A percentile compares a stretch with the other conserved stretches of the same genome.
phyloP scores from a whole-genome alignment of 345 rosid species.

The Excoecaria cochinchinensis region DNA sequence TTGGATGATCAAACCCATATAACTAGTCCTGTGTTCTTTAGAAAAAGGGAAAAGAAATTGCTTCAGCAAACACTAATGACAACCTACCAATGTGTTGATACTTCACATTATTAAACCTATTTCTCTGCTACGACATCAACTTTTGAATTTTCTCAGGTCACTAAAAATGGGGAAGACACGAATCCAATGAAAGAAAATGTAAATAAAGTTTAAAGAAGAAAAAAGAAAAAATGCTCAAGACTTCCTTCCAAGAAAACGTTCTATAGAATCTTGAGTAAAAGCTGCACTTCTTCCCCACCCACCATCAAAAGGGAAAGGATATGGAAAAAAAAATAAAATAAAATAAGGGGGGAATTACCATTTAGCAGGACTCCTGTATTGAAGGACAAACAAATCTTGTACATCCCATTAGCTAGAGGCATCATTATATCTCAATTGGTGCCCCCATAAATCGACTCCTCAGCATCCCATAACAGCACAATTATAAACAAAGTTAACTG shows the following conservation, averaged over 20 bases:
- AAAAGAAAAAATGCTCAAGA: conserved; percentile 33
- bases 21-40: conserved; percentile 32
- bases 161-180: conserved; percentile 47
- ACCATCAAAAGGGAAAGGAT: conserved; percentile 39
- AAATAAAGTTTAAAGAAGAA: conserved; percentile 21
- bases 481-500: conserved; percentile 86
- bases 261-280: conserved; percentile 57
- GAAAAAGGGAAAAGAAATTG: conserved; percentile 9
- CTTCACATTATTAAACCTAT: conserved; percentile 52
- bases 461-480: conserved; percentile 98
- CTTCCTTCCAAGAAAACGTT: conserved; percentile 41
- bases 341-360: conserved; percentile 49
- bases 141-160: conserved; percentile 39
- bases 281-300: conserved; percentile 45
- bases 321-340: conserved; percentile 28
- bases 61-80: conserved; percentile 41
- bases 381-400: conserved; percentile 42
- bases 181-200: conserved; percentile 41
- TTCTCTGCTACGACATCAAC: conserved; percentile 48
- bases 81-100: conserved; percentile 46
- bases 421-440: conserved; percentile 30
- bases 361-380: conserved; percentile 45
- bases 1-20: conserved; percentile 39
- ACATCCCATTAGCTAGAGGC: conserved; percentile 34
- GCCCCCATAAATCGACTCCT: conserved; percentile 31